Base-by-base conservation (phyloP, 371 early-diverging fungal species). In the Mortierella sp. region DNA sequence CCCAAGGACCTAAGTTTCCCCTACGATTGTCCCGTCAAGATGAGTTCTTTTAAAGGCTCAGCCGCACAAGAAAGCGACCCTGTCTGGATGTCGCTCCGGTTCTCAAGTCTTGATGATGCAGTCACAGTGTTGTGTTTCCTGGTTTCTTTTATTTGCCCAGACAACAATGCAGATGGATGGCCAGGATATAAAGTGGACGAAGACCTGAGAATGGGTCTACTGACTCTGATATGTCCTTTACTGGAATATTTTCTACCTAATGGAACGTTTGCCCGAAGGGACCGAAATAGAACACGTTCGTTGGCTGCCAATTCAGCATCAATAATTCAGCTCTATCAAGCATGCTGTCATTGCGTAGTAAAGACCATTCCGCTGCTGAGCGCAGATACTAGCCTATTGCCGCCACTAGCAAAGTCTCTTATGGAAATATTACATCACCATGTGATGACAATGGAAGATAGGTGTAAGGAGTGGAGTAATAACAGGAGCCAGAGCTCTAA, bases 381-480 rank as follows among this genome's bases (percentile, higher is more conserved):
- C 40, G 47, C 52, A 0, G 62, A 64, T 14, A 5, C 6, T 11
- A 60, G 68, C 16, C 37, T 51, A 10, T n/a, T 68, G 10, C 57
- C 71, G 20, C 35, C 54, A 0, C 24, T 80, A 32, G 72, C 69
- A 14, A 43, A 22, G 20, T 70, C 70, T 4, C 61, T 80, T 8
- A 47, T 71, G 40, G 47, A 58, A 14, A 74, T 74, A 3, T 59
- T 80, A 1, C 39, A 66, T 43, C 66, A 60, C 24, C 80, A 80
- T 58, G 59, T 80, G 16, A 68, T 72, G 69, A 75, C 80, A 1
- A 47, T 72, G 18, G 57, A 68, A 37, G 72, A 71, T 18, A 64
- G 75, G 32, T 80, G 68, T 35, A 70, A 64, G 14, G 80, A 80
- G 20, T 74, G 70, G 71, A 72, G 35, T 5, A 59, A n/a, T 4